Evolutionary conservation across 768 basidiomycete genomes (phyloP).

Genomic region (Agrocybe chaxingu): DNA sequence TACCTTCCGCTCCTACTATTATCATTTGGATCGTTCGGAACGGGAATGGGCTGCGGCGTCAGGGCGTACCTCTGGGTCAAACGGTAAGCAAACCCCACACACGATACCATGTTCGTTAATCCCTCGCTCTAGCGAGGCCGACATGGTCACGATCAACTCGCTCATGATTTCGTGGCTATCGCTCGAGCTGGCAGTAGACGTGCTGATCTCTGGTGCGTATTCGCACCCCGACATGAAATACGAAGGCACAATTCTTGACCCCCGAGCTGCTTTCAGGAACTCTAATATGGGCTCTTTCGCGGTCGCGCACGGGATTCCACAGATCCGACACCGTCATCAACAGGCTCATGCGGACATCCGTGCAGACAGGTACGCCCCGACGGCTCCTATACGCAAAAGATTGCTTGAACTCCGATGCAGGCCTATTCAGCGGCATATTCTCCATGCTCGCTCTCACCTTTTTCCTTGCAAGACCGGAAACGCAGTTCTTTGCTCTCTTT

Average conservation of each 20-base stretch:
- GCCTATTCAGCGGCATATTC: constrained; percentile 38
- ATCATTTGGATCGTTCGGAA: constrained; percentile 24
- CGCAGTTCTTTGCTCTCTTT: constrained; percentile 22
- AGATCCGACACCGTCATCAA: constrained; percentile 44
- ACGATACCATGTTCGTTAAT: background rate
- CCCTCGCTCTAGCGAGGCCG: constrained; percentile 2
- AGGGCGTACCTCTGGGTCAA: constrained; percentile 6
- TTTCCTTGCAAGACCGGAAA: constrained; percentile 25
- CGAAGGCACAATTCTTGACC: background rate
- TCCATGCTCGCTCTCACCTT: constrained; percentile 41
- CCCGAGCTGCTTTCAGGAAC: constrained; percentile 9
- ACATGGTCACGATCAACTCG: constrained; percentile 5
- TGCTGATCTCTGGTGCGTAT: background rate
- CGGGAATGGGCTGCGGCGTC: constrained; percentile 30
- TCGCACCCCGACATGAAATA: background rate
- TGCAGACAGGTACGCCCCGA: constrained; percentile 36
- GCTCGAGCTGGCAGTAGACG: constrained; percentile 6
- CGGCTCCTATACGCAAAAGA: constrained; percentile 11
- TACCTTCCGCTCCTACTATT: constrained; percentile 12
- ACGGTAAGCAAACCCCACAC: background rate
- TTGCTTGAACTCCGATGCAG: constrained; percentile 1
- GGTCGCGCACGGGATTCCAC: constrained; percentile 43
- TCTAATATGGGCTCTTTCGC: constrained; percentile 24
- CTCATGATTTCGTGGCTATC: constrained; percentile 8
- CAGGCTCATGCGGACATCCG: constrained; percentile 43